phyloP scores from a whole-genome alignment of 139 green algal species.

The Parachlorella kessleri region DNA sequence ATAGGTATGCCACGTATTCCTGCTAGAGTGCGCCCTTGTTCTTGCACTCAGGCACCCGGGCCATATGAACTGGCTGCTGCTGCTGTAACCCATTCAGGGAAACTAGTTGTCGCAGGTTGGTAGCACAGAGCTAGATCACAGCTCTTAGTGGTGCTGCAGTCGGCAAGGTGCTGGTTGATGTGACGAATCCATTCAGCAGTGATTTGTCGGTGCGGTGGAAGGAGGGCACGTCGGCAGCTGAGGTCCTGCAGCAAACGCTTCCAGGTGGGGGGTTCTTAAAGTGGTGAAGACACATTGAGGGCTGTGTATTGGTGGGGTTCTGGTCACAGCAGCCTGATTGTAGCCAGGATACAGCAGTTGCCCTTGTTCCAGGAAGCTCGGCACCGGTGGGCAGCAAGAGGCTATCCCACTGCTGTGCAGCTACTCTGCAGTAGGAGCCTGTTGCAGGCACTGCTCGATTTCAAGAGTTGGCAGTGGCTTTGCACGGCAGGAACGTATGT shows the following conservation, averaged over 20 bases:
- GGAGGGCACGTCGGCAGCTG: slow-evolving; percentile 3
- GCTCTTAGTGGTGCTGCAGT: neutral
- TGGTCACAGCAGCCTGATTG: no score
- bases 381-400: neutral
- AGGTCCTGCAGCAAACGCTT: slow-evolving; percentile 14
- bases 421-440: no score
- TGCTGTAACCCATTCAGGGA: no score
- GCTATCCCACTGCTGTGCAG: neutral
- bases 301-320: neutral
- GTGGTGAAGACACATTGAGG: no score
- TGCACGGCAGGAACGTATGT: slow-evolving; percentile 16
- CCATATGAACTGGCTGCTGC: no score
- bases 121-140: neutral
- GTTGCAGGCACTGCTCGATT: no score
- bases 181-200: slow-evolving; percentile 28
- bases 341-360: neutral
- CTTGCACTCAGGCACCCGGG: no score
- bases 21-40: no score
- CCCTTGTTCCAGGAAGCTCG: neutral
- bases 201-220: neutral
- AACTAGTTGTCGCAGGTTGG: no score
- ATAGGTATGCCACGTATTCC: no score
- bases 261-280: no score
- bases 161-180: slow-evolving; percentile 36
- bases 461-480: no score